Base-by-base conservation (phyloP, 1,284 basidiomycete genomes). In the Naganishia cerealis region DNA sequence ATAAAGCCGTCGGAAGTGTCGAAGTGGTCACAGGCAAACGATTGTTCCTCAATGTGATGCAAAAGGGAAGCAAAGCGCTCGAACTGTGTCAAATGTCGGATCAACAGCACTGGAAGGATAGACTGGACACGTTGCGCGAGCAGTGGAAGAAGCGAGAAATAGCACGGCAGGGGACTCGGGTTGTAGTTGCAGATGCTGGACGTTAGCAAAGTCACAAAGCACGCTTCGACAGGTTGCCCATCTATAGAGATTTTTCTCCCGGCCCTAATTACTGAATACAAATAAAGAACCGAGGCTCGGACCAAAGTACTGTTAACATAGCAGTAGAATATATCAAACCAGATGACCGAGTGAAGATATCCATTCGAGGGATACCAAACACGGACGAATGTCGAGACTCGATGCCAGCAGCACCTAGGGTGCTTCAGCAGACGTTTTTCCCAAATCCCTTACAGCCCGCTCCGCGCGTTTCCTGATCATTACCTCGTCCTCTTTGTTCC, bases 401-500 rank as follows among this genome's bases (percentile, higher is more conserved):
- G 9, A 16, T 46, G 12, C 46, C 2, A 4, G 5, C 46, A 8
- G 21, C 50, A 63, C 18, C 24, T 54, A 63, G 24, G 61, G 61
- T 40, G 61, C 61, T 39, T 61, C 58, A 33, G 58, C 58, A 43
- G 58, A 61, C 58, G 50, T 50, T 29, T 63, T 66, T 1, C 63
- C 63, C 36, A 66, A 26, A 58, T 40, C 69, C 67, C 48, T 71
- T 62, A 67, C 72, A 24, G 62, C 67, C 66, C 29, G 50, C 67
- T 39, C 57, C 53, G 57, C 72, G 42, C 71, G 72, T 71, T 52
- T 69, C 69, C 58, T 68, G 65, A 48, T 55, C 65, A 21, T 69
- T 48, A 71, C 71, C 52, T 71, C 55, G 46, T 69, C 58, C 58
- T 66, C 68, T 67, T 67, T 71, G 15, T 63, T 63, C 56, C 67